Evolutionary conservation across 2,329 filamentous ascomycete species (phyloP).

Genomic region (Curvularia spicifera): DNA sequence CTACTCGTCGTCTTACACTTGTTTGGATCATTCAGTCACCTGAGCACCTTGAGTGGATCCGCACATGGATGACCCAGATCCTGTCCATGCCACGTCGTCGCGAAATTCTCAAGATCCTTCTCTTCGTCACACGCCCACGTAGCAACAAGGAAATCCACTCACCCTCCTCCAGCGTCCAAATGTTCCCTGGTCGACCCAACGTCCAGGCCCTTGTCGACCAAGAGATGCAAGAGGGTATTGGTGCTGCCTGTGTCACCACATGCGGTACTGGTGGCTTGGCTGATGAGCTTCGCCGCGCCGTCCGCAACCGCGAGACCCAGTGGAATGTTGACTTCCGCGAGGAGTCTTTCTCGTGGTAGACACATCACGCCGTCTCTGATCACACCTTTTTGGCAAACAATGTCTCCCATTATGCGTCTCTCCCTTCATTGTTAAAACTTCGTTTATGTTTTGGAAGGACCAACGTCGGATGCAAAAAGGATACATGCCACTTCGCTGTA

Average conservation of each 20-base stretch:
- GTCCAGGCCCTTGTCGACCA: constrained; percentile 77
- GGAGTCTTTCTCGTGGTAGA: constrained; percentile 73
- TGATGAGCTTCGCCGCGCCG: constrained; percentile 74
- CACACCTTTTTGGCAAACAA: constrained; percentile 23
- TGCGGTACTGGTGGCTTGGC: constrained; percentile 76
- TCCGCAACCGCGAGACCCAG: constrained; percentile 67
- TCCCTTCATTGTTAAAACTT: constrained; percentile 13
- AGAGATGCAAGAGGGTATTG: constrained; percentile 81
- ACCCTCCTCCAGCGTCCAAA: constrained; percentile 80
- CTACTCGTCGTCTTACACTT: constrained; percentile 80
- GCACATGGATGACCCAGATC: constrained; percentile 88
- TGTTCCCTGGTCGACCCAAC: constrained; percentile 90
- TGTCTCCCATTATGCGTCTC: constrained; percentile 19
- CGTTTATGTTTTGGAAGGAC: constrained; percentile 12
- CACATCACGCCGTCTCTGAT: constrained; percentile 9
- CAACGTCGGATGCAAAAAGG: constrained; percentile 21
- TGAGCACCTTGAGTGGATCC: constrained; percentile 90
- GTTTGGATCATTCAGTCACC: constrained; percentile 93
- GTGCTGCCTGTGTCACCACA: constrained; percentile 86
- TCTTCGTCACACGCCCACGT: constrained; percentile 89
- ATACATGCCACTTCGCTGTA: constrained; percentile 36
- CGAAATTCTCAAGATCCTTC: constrained; percentile 81
- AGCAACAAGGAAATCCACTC: constrained; percentile 82
- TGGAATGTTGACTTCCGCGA: constrained; percentile 79
- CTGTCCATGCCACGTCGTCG: constrained; percentile 79